Evolutionary conservation across 768 basidiomycete species (phyloP), one percentile per base, ranked within the genome.

Genomic region (Ramaria sp.): DNA sequence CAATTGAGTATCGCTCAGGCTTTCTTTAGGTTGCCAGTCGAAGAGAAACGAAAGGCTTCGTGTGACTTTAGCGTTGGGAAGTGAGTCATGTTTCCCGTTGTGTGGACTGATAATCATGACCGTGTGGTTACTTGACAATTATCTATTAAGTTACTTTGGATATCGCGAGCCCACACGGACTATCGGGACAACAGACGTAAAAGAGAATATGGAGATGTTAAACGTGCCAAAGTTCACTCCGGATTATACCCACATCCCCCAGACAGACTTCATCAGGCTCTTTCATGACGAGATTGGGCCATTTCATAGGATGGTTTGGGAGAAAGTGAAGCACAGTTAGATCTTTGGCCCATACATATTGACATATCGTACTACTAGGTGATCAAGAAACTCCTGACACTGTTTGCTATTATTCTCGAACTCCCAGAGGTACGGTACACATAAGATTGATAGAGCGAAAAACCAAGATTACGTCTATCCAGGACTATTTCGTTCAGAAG

Each of bases 201-300:
- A 67, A 39, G 70, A 72, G 54, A 71, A 71, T 59, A 64, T 65
- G 60, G 71, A 72, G 56, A 63, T 66, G 58, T 61, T 71, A 50
- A 71, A 71, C 54, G 53, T 72, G 6, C 69, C 70, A 2, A 72
- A 72, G 58, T 66, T 65, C 56, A 67, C 62, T n/a, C 51, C 57
- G 5, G 57, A 63, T 15, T 66, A 63, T 39, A 60, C 55, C 18
- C 30, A 59, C 36, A 56, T 65, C 25, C 64, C 62, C 22, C 57
- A 62, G 53, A 62, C 64, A 15, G 59, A 61, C 32, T 57, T 64
- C 10, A 64, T 67, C 48, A 57, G 61, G 32, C 59, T 59, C n/a
- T 65, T 65, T 58, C 59, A 65, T 45, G 60, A 61, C 22, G 63
- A 64, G 43, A 66, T 68, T 36, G 61, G 64, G 0, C 60, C 63